Conservation (phyloP, 176 grass and related monocot genomes). For the Chloris gayana region DNA sequence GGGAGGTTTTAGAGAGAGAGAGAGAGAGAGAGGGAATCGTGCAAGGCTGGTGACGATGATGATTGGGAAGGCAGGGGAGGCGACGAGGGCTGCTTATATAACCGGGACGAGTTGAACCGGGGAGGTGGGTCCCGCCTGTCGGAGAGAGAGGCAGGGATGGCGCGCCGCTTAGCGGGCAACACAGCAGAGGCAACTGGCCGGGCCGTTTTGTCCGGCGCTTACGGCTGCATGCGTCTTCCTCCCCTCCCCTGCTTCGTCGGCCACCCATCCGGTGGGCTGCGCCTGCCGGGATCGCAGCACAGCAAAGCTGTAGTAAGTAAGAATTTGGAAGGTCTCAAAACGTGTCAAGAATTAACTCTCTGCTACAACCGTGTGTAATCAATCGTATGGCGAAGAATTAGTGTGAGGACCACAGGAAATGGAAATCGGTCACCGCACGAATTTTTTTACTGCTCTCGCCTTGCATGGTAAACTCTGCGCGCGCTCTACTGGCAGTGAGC, state of each 20-base stretch:
- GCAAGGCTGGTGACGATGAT: not conserved
- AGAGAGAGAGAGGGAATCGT: not conserved
- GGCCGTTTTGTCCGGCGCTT: constrained; percentile 8
- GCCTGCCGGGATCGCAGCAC: not conserved
- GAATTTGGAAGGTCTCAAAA: not conserved
- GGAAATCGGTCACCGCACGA: too few species aligned
- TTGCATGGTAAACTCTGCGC: too few species aligned
- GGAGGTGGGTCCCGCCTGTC: constrained; percentile 6
- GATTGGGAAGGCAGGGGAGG: constrained; percentile 17
- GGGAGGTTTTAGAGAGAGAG: not conserved
- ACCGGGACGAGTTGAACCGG: not conserved
- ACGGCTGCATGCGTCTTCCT: not conserved
- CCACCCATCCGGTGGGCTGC: not conserved
- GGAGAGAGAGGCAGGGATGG: not conserved
- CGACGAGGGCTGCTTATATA: not conserved
- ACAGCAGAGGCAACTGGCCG: constrained; percentile 27
- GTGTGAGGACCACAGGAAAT: not conserved
- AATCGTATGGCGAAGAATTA: not conserved
- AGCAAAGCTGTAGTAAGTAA: not conserved
- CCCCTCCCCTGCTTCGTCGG: not conserved
- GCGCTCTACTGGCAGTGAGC: too few species aligned
- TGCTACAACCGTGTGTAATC: too few species aligned
- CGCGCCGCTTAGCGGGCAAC: constrained; percentile 20
- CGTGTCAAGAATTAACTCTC: not conserved
- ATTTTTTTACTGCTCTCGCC: too few species aligned